Evolutionary conservation across 1,284 basidiomycete genomes (phyloP), one percentile per base, ranked within the genome.

Genomic region (Volvariella surrecta): DNA sequence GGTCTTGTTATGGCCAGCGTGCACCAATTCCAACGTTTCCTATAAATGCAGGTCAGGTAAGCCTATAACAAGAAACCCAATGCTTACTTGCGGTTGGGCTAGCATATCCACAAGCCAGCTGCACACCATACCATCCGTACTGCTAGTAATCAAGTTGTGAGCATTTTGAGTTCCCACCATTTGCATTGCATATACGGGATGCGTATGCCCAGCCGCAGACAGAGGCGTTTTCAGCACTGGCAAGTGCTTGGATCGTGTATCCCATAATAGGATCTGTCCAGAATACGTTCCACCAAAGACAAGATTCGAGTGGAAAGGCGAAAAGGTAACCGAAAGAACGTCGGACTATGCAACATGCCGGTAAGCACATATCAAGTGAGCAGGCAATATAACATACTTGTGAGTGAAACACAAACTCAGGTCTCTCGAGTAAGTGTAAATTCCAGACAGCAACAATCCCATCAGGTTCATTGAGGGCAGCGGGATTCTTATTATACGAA

Each of bases 41-140:
- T 95, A 38, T 7, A 32, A 37, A 28, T 11, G 24, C 8, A 38
- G 4, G 16, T 37, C 19, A 37, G 28, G 21, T 11, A 9, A 37
- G 42, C 39, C 10, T 20, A 3, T 32, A 34, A 8, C 46, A 16
- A 15, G 41, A 32, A 48, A 48, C 31, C 53, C 20, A 19, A 21
- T n/a, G 51, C 59, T 17, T 54, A 89, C 89, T 71, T 95, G 92
- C 3, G 96, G 96, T 56, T 93, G 87, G 1, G 94, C 91, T 24
- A 99, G 79, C 93, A 99, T 97, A 65, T 99, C 96, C 2, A 97
- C 86, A 31, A 95, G 72, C 96, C 96, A 99, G 57, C 88, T 90
- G 62, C 96, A 99, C 2, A 99, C 89, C 17, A 86, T 86, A 0
- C 96, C 96, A 59, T 99, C 96, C 1, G 94, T 97, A 51, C 89